A percentile compares a stretch with the other conserved stretches of the same genome.
Conservation (phyloP, 202 grass and related monocot species). For the Alloteropsis angusta region DNA sequence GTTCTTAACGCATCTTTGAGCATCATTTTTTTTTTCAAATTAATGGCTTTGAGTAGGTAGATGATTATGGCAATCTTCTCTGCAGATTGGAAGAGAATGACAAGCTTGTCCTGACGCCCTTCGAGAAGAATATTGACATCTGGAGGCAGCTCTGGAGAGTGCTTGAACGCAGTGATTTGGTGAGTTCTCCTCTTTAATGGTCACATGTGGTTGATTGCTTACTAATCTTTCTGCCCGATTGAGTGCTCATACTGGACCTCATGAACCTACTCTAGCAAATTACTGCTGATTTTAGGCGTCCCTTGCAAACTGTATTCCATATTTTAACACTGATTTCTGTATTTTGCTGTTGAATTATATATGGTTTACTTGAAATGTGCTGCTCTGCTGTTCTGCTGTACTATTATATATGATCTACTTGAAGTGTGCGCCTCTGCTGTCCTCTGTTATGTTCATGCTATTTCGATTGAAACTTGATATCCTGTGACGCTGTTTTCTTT, state of each 20-base stretch:
- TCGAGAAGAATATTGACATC: constrained; percentile 92
- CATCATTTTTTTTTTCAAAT: neutral
- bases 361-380: neutral
- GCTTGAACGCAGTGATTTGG: constrained; percentile 76
- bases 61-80: neutral
- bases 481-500: neutral
- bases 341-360: neutral
- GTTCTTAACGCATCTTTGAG: neutral
- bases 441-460: neutral
- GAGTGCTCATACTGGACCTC: neutral
- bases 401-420: neutral
- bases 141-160: constrained; percentile 98
- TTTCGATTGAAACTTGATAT: neutral
- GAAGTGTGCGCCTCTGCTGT: neutral
- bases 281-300: neutral
- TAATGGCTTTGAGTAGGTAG: neutral
- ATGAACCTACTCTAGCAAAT: neutral
- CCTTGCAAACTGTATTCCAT: neutral
- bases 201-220: neutral
- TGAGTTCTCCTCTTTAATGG: constrained; percentile 6
- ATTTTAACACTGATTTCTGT: neutral
- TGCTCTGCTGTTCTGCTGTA: neutral
- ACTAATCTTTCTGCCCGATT: neutral
- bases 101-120: constrained; percentile 82
- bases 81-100: constrained; percentile 85